Evolutionary conservation across 2,329 filamentous ascomycete genomes (phyloP).

Genomic region (Trichoderma sp.): DNA sequence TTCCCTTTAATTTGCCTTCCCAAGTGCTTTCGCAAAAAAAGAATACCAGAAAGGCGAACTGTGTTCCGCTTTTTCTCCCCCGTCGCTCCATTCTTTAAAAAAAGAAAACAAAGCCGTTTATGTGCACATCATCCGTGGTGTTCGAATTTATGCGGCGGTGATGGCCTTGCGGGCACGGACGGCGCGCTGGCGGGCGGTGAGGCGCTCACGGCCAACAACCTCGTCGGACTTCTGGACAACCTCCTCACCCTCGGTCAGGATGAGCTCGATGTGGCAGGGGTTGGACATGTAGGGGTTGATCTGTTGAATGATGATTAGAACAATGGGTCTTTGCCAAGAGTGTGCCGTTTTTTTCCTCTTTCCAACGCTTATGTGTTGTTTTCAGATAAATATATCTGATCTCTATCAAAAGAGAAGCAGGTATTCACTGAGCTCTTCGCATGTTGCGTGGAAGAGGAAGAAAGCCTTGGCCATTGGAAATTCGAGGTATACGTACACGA

Average conservation of each 20-base stretch:
- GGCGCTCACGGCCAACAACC: conserved; percentile 69
- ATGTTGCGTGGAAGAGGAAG: background rate
- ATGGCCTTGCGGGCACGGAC: conserved; percentile 66
- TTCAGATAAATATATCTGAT: background rate
- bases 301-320: conserved; percentile 53
- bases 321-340: background rate
- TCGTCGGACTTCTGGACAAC: conserved; percentile 93
- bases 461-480: background rate
- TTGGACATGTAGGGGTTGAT: conserved; percentile 99
- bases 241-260: conserved; percentile 97
- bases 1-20: conserved; percentile 27
- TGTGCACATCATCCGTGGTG: background rate
- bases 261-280: conserved; percentile 99
- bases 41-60: conserved; percentile 26
- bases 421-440: background rate
- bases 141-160: conserved; percentile 60
- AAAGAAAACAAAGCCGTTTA: conserved; percentile 21
- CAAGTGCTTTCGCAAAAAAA: conserved; percentile 16
- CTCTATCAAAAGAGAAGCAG: background rate
- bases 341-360: background rate
- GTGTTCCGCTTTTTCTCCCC: background rate
- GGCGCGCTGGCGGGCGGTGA: conserved; percentile 93
- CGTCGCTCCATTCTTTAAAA: conserved; percentile 1
- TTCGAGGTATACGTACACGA: conserved; percentile 73
- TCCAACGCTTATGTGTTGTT: background rate